Percentiles rank a stretch among this genome's conserved stretches.
phyloP scores from a whole-genome alignment of 1,284 basidiomycete species.

The Pterulicium gracile region DNA sequence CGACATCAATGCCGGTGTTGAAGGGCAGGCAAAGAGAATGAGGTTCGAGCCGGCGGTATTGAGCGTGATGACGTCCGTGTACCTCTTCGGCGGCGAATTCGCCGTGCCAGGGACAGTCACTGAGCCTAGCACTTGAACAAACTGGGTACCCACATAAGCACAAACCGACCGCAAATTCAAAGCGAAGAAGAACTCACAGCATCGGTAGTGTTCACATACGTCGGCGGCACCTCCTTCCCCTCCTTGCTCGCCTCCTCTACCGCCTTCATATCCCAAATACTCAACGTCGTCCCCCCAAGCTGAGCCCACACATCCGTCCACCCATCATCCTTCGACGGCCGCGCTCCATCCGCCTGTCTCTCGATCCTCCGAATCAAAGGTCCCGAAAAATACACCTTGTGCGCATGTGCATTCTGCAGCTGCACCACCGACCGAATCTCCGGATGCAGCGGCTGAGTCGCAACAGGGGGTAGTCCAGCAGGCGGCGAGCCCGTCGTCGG shows the following conservation, averaged over 20 bases:
- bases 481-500: neutral
- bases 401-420: constrained; percentile 57
- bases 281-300: constrained; percentile 86
- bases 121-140: constrained; percentile 62
- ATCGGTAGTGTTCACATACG: constrained; percentile 82
- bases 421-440: constrained; percentile 70
- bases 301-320: constrained; percentile 93
- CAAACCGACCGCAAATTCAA: constrained; percentile 9
- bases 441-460: constrained; percentile 40
- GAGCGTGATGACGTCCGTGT: constrained; percentile 78
- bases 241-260: constrained; percentile 73
- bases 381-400: constrained; percentile 75
- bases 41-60: constrained; percentile 94
- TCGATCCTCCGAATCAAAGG: constrained; percentile 67
- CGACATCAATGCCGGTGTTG: constrained; percentile 59
- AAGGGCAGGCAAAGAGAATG: constrained; percentile 80
- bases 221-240: constrained; percentile 76
- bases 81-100: constrained; percentile 40
- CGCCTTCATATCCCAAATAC: constrained; percentile 82
- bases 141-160: too few relatives aligned
- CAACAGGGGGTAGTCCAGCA: constrained; percentile 12
- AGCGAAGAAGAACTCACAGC: constrained; percentile 42
- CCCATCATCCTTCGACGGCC: constrained; percentile 66
- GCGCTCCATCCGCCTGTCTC: constrained; percentile 66
- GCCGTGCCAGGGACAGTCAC: constrained; percentile 49